Conservation (phyloP, 306 rosid genomes). For the Dryas octopetala region DNA sequence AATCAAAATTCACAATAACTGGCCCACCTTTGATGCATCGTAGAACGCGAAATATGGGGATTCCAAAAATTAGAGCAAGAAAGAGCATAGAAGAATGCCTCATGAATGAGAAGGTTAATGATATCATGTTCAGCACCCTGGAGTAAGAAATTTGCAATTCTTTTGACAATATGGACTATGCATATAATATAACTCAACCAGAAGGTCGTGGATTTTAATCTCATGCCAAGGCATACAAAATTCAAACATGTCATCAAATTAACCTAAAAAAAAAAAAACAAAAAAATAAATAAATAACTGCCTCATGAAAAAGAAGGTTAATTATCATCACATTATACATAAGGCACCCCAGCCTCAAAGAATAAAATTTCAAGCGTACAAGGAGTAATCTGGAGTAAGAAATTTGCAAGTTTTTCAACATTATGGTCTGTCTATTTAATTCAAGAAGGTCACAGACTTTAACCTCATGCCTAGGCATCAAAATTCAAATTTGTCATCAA, state of each 20-base stretch:
- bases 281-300: too few species aligned
- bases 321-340: too few species aligned
- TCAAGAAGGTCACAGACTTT: neutral
- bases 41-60: neutral
- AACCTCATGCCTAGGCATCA: neutral
- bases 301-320: too few species aligned
- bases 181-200: neutral
- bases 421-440: neutral
- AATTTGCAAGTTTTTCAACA: neutral
- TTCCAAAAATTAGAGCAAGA: neutral
- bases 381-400: neutral
- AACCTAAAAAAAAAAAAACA: neutral
- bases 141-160: neutral
- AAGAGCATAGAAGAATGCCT: neutral
- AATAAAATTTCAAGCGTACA: slow-evolving; percentile 1
- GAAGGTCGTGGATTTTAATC: neutral
- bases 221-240: neutral
- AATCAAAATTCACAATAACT: neutral
- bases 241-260: neutral
- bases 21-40: neutral
- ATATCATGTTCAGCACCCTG: neutral
- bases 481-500: neutral
- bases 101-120: neutral
- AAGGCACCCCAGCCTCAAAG: neutral
- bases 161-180: neutral